Evolutionary conservation across 129 eudicot genomes (phyloP).

Genomic region (Flaveria robusta): DNA sequence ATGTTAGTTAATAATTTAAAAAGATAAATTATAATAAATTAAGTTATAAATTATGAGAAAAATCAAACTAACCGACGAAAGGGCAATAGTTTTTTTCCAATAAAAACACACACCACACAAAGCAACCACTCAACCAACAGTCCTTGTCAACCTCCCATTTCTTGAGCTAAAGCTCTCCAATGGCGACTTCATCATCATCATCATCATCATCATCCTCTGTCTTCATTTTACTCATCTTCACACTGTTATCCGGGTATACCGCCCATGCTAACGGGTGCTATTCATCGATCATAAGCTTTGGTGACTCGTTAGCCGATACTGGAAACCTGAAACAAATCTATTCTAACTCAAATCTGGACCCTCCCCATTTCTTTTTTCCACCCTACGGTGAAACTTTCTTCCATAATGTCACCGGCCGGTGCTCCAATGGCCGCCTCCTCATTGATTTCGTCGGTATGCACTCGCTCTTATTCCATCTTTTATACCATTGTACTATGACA

Average conservation of each 20-base stretch:
- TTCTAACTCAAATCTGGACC: not conserved
- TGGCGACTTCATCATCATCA: not conserved
- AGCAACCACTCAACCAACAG: too few species aligned
- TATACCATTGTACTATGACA: not conserved
- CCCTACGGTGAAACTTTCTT: not conserved
- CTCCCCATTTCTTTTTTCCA: not conserved
- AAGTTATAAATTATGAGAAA: too few species aligned
- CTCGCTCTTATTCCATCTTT: not conserved
- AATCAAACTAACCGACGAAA: too few species aligned
- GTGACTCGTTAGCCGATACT: not conserved
- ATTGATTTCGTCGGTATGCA: not conserved
- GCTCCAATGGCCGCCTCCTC: not conserved
- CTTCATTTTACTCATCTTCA: slow-evolving; percentile 22
- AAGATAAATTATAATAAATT: too few species aligned
- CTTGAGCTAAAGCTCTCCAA: slow-evolving; percentile 5
- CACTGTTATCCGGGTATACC: not conserved
- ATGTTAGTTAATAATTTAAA: too few species aligned
- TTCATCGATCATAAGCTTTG: not conserved
- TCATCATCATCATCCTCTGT: slow-evolving; percentile 1
- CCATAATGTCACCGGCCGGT: not conserved
- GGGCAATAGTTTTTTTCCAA: too few species aligned
- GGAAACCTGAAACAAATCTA: not conserved
- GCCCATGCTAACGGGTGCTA: not conserved
- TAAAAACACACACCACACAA: too few species aligned
- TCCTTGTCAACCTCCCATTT: slow-evolving; percentile 6